phyloP scores from a whole-genome alignment of 768 basidiomycete genomes.

The Lyophyllum atratum region DNA sequence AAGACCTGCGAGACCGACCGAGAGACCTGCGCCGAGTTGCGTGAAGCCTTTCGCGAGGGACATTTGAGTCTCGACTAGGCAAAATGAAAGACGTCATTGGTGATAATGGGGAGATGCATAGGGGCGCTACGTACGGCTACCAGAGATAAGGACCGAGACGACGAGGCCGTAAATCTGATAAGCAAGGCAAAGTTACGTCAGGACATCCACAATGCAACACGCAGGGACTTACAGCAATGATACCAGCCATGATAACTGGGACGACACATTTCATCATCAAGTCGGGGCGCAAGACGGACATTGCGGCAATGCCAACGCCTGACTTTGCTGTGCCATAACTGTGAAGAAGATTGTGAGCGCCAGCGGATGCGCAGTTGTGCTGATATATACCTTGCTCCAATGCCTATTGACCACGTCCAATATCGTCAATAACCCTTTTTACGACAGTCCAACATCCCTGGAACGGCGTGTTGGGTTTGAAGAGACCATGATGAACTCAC shows the following conservation, averaged over 20 bases:
- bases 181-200: background rate
- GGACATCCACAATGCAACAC: background rate
- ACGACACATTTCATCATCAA: constrained; percentile 98
- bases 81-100: background rate
- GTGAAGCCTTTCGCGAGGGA: constrained; percentile 92
- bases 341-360: constrained; percentile 9
- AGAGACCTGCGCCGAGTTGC: constrained; percentile 91
- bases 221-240: constrained; percentile 83
- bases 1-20: constrained; percentile 92
- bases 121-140: constrained; percentile 63
- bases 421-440: constrained; percentile 7
- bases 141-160: constrained; percentile 95
- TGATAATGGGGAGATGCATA: background rate
- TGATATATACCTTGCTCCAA: constrained; percentile 75
- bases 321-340: constrained; percentile 99
- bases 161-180: constrained; percentile 93
- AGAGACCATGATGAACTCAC: constrained; percentile 49
- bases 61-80: constrained; percentile 71
- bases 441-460: background rate
- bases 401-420: constrained; percentile 46
- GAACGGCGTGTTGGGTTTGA: background rate
- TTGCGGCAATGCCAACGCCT: constrained; percentile 95
- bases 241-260: constrained; percentile 99
- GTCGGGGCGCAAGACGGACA: constrained; percentile 96
- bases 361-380: constrained; percentile 15